Conservation (phyloP, 345 rosid species). For the Viola odorata region DNA sequence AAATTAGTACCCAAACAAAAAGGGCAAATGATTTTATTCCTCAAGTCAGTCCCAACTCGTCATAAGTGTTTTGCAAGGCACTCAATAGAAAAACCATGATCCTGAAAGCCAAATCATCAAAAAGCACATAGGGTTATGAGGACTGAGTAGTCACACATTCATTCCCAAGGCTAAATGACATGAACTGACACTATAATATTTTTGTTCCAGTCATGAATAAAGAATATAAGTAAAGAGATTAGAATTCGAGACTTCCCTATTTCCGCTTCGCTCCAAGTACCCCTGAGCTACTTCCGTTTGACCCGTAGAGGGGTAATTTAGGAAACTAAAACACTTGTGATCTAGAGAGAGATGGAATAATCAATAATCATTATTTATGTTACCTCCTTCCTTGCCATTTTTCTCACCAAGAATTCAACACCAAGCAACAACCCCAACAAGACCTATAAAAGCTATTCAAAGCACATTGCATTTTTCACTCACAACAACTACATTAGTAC, state of each 20-base stretch:
- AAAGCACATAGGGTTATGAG: too few relatives aligned
- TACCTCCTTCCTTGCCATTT: slow-evolving; percentile 31
- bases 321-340: not conserved
- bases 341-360: not conserved
- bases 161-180: too few relatives aligned
- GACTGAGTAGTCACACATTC: too few relatives aligned
- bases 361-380: slow-evolving; percentile 40
- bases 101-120: not conserved
- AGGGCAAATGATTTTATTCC: too few relatives aligned
- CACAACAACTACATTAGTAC: slow-evolving; percentile 7
- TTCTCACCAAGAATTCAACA: slow-evolving; percentile 29
- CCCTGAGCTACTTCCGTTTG: not conserved
- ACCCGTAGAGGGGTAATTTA: slow-evolving; percentile 6
- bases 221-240: not conserved
- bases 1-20: too few relatives aligned
- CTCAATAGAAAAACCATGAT: slow-evolving; percentile 5
- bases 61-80: too few relatives aligned
- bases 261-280: not conserved
- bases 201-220: not conserved
- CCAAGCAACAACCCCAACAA: slow-evolving; percentile 48
- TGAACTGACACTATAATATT: too few relatives aligned
- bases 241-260: not conserved
- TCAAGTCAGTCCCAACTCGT: too few relatives aligned
- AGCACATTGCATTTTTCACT: slow-evolving; percentile 20
- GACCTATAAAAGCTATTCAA: slow-evolving; percentile 46